Conservation (phyloP, 2,329 filamentous ascomycete genomes). For the Gaeumannomyces tritici region DNA sequence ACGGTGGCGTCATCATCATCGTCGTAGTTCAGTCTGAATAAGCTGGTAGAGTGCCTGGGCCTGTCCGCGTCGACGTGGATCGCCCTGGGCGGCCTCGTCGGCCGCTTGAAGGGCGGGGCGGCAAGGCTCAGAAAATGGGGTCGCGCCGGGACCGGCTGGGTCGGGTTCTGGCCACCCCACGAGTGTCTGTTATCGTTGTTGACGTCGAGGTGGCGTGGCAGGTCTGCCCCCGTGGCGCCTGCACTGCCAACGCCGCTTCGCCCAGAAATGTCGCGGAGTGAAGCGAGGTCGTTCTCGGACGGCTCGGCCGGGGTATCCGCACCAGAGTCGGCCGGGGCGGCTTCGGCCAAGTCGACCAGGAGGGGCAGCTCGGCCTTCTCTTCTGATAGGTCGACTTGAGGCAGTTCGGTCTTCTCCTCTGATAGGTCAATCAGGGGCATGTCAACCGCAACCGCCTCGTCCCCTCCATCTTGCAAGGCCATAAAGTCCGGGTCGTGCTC, state of each 20-base stretch:
- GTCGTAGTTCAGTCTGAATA: neutral
- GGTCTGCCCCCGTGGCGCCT: no score
- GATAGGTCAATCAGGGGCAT: neutral
- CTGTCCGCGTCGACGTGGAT: neutral
- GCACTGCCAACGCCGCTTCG: neutral
- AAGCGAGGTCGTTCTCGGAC: neutral
- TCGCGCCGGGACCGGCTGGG: no score
- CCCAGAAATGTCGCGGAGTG: neutral
- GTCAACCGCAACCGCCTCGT: neutral
- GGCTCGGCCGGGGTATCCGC: neutral
- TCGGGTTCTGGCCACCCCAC: no score
- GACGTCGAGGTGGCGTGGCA: no score
- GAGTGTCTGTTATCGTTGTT: no score
- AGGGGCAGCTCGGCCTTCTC: neutral
- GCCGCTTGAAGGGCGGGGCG: neutral
- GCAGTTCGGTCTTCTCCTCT: neutral
- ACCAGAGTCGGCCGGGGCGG: neutral
- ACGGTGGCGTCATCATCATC: neutral
- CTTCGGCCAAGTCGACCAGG: neutral
- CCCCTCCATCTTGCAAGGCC: neutral
- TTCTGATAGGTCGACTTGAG: no score
- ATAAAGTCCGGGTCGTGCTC: slow-evolving; percentile 2
- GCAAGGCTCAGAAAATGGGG: neutral
- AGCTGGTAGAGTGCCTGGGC: neutral
- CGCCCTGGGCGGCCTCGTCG: neutral